A percentile compares a stretch with the other conserved stretches of the same genome.
Conservation (phyloP, 305 asterid genomes). For the Striga hermonthica region DNA sequence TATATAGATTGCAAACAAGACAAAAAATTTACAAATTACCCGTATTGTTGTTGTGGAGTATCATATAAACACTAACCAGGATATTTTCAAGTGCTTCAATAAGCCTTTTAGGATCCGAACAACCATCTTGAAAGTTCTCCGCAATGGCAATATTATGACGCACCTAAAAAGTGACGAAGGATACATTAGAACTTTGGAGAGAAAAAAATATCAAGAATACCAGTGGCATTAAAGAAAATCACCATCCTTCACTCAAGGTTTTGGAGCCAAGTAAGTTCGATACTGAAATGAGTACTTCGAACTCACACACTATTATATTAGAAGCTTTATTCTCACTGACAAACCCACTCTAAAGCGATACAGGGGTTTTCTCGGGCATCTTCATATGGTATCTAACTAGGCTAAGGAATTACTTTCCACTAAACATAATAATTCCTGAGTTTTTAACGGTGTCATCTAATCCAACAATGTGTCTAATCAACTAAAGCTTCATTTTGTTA, state of each 20-base stretch:
- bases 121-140: conserved; percentile 67
- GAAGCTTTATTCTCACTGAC: background rate
- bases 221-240: background rate
- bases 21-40: background rate
- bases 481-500: too few relatives aligned
- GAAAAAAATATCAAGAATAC: conserved; percentile 12
- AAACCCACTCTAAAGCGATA: too few relatives aligned
- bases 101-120: conserved; percentile 70
- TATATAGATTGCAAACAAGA: too few relatives aligned
- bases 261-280: conserved; percentile 16
- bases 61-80: conserved; percentile 52
- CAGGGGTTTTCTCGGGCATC: too few relatives aligned
- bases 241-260: conserved; percentile 13
- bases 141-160: conserved; percentile 68
- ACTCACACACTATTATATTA: background rate
- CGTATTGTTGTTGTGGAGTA: background rate
- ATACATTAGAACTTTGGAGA: conserved; percentile 20
- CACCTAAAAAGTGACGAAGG: conserved; percentile 42
- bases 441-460: too few relatives aligned
- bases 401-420: too few relatives aligned
- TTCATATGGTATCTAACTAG: too few relatives aligned
- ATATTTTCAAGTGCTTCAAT: conserved; percentile 59
- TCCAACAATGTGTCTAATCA: too few relatives aligned
- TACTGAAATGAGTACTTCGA: conserved; percentile 17
- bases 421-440: too few relatives aligned